Base-by-base conservation (phyloP, 208 protist genomes). In the Trypanosoma theileri region DNA sequence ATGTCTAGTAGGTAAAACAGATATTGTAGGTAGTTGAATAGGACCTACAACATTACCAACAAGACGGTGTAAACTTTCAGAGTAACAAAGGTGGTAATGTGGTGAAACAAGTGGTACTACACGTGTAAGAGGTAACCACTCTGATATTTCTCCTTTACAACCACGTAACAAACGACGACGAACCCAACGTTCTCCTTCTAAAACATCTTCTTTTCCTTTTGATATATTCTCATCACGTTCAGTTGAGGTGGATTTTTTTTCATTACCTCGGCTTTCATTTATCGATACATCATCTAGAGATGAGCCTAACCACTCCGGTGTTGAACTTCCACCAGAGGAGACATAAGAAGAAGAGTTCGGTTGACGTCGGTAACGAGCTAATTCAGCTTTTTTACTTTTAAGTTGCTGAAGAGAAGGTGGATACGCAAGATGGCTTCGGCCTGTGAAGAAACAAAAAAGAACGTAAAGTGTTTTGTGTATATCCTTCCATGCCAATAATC, bases 11-110 rank as follows among this genome's bases (percentile, higher is more conserved):
- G 86, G 84, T 60, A 92, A 73, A 31, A 73, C 80, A 28, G 80
- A 73, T 24, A 91, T 77, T 17, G 84, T 92, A 9, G 86, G 84
- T 75, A 86, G 86, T 66, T 90, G 82, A 66, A 95, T 91, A 14
- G 85, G 86, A 13, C 89, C 89, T 14, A 95, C 75, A 63, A 95
- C 81, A 61, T 79, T 83, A 58, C 83, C 67, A 13, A 93, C 85
- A 12, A 95, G 81, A 22, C 61, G 74, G 66, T 95, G 86, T 17
- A 95, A 73, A 31, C 77, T 86, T 48, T 79, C 70, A 17, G 81
- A 90, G 73, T 77, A 77, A 55, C 67, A 69, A 24, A 91, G 71
- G 17, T 80, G 71, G 70, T 86, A 80, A 48, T 64, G 46, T 8
- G 53, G 62, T 6, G 80, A 75, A 40, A 95, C 63, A 52, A 95